These are phyloP conservation scores for Lactuca saligna DNA, from an alignment of 129 eudicot genomes.

Conservation along the genomic window DNA sequence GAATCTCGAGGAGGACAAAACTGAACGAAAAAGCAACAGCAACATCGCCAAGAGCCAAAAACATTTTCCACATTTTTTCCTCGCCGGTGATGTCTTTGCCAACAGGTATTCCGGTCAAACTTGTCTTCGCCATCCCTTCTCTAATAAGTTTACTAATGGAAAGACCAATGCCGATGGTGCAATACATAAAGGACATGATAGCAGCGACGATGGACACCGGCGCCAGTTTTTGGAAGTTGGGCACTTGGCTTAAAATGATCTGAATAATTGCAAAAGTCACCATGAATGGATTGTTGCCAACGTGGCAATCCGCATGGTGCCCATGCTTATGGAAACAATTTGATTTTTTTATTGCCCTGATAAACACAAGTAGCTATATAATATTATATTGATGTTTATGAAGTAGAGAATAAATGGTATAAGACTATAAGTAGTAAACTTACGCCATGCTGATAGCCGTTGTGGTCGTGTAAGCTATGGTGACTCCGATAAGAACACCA, in stretches of 20 bases:
- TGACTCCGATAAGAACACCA: slow-evolving; percentile 37
- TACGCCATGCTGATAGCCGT: slow-evolving; percentile 68
- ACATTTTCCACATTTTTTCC: slow-evolving; percentile 54
- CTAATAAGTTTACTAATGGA: slow-evolving; percentile 36
- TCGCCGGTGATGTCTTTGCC: slow-evolving; percentile 25
- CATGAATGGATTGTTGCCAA: slow-evolving; percentile 42
- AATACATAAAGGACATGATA: slow-evolving; percentile 57
- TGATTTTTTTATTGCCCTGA: slow-evolving; percentile 53
- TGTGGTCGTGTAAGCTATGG: slow-evolving; percentile 63
- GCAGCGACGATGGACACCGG: slow-evolving; percentile 53
- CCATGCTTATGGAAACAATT: slow-evolving; percentile 53
- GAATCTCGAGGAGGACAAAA: slow-evolving; percentile 60
- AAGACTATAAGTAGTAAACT: slow-evolving; percentile 15
- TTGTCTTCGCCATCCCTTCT: slow-evolving; percentile 5
- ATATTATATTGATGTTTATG: neutral
- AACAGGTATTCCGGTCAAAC: slow-evolving; percentile 29
- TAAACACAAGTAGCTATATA: neutral
- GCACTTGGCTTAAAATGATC: slow-evolving; percentile 53
- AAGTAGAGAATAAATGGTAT: neutral
- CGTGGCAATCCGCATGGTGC: slow-evolving; percentile 40
- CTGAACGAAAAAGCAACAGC: slow-evolving; percentile 66
- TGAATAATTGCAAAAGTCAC: slow-evolving; percentile 44
- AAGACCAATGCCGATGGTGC: slow-evolving; percentile 55
- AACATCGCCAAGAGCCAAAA: slow-evolving; percentile 56
- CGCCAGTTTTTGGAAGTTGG: slow-evolving; percentile 51